Conservation (phyloP, 1,284 basidiomycete species). For the Malassezia nana region DNA sequence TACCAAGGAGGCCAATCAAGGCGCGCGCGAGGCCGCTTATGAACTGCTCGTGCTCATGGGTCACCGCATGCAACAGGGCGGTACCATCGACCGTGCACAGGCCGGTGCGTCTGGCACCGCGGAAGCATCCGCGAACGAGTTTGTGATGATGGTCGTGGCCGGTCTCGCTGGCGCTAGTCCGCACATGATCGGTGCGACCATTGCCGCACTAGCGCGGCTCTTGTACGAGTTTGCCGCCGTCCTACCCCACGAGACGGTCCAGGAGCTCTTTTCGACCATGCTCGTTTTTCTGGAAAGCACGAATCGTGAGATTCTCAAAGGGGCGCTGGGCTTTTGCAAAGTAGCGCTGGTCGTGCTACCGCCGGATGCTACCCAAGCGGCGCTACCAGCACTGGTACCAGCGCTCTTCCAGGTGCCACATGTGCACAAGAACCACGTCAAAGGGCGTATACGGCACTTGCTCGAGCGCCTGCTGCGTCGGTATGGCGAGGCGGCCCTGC, state of each 20-base stretch:
- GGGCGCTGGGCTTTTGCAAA: constrained; percentile 86
- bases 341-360: constrained; percentile 79
- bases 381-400: constrained; percentile 69
- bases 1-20: constrained; percentile 94
- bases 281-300: constrained; percentile 80
- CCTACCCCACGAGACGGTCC: constrained; percentile 66
- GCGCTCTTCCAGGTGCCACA: constrained; percentile 82
- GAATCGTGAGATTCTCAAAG: constrained; percentile 96
- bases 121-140: constrained; percentile 76
- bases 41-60: constrained; percentile 86
- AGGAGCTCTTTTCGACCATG: constrained; percentile 75
- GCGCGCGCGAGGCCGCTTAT: constrained; percentile 77
- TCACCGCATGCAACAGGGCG: constrained; percentile 78
- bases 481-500: constrained; percentile 76
- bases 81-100: constrained; percentile 60
- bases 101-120: constrained; percentile 51
- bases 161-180: constrained; percentile 85
- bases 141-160: constrained; percentile 91
- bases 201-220: constrained; percentile 84
- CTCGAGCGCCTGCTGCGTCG: constrained; percentile 89
- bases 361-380: constrained; percentile 60
- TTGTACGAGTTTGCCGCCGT: constrained; percentile 82
- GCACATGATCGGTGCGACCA: constrained; percentile 95
- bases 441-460: constrained; percentile 87
- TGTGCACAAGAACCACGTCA: constrained; percentile 98